Conservation (phyloP, 2,329 filamentous ascomycete species). For the Magnaporthales sp. region DNA sequence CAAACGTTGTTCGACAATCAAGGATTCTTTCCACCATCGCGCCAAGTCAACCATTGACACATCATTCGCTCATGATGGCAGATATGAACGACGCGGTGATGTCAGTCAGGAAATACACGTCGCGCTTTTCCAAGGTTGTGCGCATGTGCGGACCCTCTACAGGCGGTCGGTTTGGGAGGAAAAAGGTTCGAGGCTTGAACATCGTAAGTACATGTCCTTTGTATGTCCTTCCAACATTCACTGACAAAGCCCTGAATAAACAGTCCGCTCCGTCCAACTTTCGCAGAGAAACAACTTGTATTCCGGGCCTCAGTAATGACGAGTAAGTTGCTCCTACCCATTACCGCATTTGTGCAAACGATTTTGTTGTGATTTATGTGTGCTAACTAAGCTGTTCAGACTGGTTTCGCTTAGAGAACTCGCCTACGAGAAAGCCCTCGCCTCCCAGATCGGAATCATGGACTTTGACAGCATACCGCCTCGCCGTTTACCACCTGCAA, state of each 20-base stretch:
- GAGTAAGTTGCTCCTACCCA: not conserved
- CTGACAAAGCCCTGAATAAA: not conserved
- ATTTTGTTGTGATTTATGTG: too few relatives aligned
- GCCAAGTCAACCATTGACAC: not conserved
- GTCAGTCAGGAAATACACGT: not conserved
- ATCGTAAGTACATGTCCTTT: not conserved
- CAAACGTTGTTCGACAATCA: not conserved
- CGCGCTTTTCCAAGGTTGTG: constrained; percentile 3
- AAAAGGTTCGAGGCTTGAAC: not conserved
- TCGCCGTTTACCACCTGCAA: not conserved
- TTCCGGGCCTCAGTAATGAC: not conserved
- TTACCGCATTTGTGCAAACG: not conserved
- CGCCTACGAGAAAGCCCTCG: constrained; percentile 11
- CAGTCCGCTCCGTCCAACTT: constrained; percentile 3
- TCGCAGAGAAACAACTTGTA: not conserved
- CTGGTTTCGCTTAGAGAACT: not conserved
- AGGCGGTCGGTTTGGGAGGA: not conserved
- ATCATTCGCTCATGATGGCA: not conserved
- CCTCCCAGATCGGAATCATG: constrained; percentile 8
- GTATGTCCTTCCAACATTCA: not conserved
- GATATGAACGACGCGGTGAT: not conserved
- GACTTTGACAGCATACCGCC: constrained; percentile 1
- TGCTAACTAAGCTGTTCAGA: not conserved
- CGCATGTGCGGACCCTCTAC: not conserved
- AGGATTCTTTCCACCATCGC: not conserved